A percentile compares a stretch with the other conserved stretches of the same genome.
Evolutionary conservation across 768 basidiomycete genomes (phyloP).

Genomic region (Calocera cornea): DNA sequence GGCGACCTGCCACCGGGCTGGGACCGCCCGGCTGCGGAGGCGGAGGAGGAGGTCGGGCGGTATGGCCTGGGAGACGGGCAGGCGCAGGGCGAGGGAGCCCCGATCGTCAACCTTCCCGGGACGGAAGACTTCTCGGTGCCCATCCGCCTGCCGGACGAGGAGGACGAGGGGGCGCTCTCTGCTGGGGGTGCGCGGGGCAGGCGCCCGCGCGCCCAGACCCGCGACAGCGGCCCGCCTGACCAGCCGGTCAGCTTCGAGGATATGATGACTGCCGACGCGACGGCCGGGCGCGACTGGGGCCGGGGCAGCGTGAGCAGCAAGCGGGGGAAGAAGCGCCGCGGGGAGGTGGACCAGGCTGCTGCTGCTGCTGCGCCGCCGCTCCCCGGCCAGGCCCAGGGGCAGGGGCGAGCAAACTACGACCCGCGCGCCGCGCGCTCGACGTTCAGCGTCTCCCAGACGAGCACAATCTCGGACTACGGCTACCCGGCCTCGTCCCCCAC

Average conservation of each 20-base stretch:
- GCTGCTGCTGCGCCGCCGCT: background rate
- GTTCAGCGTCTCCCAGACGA: background rate
- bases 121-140: background rate
- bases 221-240: background rate
- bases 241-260: background rate
- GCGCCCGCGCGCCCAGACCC: background rate
- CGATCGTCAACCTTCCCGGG: background rate
- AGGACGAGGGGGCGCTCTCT: background rate
- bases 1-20: background rate
- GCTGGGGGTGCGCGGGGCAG: background rate
- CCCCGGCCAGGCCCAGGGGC: background rate
- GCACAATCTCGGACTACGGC: background rate
- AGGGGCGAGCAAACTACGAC: background rate
- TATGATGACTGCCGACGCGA: background rate
- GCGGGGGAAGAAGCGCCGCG: background rate
- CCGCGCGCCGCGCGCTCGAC: background rate
- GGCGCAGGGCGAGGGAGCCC: background rate
- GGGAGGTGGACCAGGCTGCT: background rate
- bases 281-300: background rate
- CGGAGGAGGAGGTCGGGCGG: background rate
- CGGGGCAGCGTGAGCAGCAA: background rate
- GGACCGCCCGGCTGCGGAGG: background rate
- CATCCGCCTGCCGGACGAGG: background rate
- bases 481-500: background rate
- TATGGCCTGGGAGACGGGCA: too few relatives aligned